phyloP scores from a whole-genome alignment of 2,329 filamentous ascomycete genomes.

The Nemania sp. region DNA sequence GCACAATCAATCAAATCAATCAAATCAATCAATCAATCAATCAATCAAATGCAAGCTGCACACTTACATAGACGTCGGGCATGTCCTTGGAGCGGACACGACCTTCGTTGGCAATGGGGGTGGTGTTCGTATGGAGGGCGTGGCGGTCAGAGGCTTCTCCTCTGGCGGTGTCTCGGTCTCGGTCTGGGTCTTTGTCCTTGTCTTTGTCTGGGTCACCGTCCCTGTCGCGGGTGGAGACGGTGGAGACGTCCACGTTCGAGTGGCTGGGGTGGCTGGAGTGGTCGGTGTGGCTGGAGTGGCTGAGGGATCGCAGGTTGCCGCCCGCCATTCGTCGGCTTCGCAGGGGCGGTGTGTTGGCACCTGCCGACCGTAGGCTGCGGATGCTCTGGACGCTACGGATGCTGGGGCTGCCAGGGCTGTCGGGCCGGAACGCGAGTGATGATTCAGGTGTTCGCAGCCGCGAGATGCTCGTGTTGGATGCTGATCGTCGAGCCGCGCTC shows the following conservation, averaged over 20 bases:
- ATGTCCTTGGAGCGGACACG: constrained; percentile 83
- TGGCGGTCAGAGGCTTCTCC: constrained; percentile 40
- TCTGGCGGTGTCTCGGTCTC: constrained; percentile 45
- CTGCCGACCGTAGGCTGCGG: constrained; percentile 50
- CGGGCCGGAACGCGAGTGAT: constrained; percentile 60
- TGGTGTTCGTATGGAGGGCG: constrained; percentile 43
- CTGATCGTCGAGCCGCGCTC: constrained; percentile 46
- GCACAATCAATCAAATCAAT: background rate
- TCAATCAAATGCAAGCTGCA: no score
- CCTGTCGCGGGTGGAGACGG: constrained; percentile 31
- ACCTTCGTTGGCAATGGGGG: constrained; percentile 84
- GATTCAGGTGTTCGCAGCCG: constrained; percentile 59
- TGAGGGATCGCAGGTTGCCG: constrained; percentile 75
- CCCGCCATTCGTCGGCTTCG: constrained; percentile 70
- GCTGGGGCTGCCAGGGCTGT: constrained; percentile 62
- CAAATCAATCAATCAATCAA: constrained; percentile 8
- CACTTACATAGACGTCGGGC: constrained; percentile 91
- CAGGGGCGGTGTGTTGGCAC: constrained; percentile 67
- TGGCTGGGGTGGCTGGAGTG: constrained; percentile 25
- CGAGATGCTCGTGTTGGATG: constrained; percentile 60
- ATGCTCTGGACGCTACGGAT: constrained; percentile 23
- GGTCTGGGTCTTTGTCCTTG: constrained; percentile 23
- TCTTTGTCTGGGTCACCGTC: background rate
- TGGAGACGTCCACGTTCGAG: no score
- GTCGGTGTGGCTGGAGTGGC: constrained; percentile 55